These are phyloP conservation scores for Graphiopsis chlorocephala DNA, from an alignment of 2,329 filamentous ascomycete species.

Conservation along the genomic window DNA sequence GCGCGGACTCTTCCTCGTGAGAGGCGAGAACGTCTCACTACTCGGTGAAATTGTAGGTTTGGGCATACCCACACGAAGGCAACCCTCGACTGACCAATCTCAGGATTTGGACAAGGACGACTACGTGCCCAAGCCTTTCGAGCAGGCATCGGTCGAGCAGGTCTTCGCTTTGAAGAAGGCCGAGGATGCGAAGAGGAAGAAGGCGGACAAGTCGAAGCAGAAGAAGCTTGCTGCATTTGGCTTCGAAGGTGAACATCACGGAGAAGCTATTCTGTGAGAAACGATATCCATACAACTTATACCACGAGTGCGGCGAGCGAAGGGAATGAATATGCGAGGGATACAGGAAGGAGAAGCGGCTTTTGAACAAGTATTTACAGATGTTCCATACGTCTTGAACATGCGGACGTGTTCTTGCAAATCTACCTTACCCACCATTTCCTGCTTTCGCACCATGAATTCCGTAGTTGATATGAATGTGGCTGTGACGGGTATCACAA, in stretches of 20 bases:
- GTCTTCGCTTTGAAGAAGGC: constrained; percentile 73
- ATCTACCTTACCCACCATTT: neutral
- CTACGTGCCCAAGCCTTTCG: constrained; percentile 69
- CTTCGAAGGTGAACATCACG: constrained; percentile 82
- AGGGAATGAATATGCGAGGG: neutral
- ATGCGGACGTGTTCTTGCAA: constrained; percentile 31
- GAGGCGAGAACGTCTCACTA: constrained; percentile 94
- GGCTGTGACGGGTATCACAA: neutral
- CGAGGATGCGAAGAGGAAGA: constrained; percentile 66
- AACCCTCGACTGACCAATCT: neutral
- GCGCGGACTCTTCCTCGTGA: constrained; percentile 84
- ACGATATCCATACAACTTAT: neutral
- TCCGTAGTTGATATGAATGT: neutral
- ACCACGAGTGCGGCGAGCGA: neutral
- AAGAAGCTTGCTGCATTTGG: constrained; percentile 73
- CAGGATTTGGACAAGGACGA: constrained; percentile 92
- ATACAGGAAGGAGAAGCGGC: neutral
- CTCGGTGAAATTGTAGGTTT: constrained; percentile 76
- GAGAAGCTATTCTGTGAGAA: constrained; percentile 66
- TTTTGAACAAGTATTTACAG: constrained; percentile 16
- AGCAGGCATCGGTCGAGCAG: constrained; percentile 63
- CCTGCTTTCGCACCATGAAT: neutral
- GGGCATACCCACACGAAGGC: neutral
- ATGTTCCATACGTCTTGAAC: constrained; percentile 37
- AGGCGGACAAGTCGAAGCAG: constrained; percentile 67